Evolutionary conservation across 1,284 basidiomycete genomes (phyloP), one percentile per base, ranked within the genome.

Genomic region (Xanthoconium separans): DNA sequence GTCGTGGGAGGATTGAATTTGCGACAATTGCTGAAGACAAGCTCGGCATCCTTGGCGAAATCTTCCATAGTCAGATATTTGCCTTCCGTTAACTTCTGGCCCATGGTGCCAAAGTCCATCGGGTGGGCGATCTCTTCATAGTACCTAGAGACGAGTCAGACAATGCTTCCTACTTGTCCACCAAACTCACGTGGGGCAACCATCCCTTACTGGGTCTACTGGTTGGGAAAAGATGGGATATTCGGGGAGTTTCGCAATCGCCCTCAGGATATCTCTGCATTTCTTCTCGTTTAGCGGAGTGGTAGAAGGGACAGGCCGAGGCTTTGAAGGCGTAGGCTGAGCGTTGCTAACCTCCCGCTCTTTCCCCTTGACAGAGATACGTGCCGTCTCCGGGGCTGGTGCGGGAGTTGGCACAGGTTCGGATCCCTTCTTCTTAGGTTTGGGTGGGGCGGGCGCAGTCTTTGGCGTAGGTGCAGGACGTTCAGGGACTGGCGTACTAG

Each of bases 21-120:
- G 20, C 90, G 83, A 70, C 93, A 95, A 70, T 99, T 99, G 65
- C 74, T 78, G 65, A 98, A 89, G 52, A 98, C 83, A 11, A 96
- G 83, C 57, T 91, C 85, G 53, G 93, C 77, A 64, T 98, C 96
- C 55, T 79, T 78, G 36, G 82, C 85, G 60, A 99, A 88, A 2
- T 89, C 84, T 51, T 90, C 91, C 85, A 93, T 91, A 0, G 81
- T 86, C 18, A 74, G 64, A 70, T 97, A 98, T 64, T 80, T 77
- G 46, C 80, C 81, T 51, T 79, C 71, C 39, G 80, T 79, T 50
- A 97, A 74, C 66, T 93, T 95, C 47, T 76, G 77, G 34, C 73
- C 71, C 66, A 98, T 92, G 11, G 95, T 97, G 11, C 84, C 85
- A 52, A 98, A 86, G 73, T 99, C 95, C 94, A 98, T 99, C 7